Base-by-base conservation (phyloP, 257 asterid genomes). In the Craterostigma plantagineum region DNA sequence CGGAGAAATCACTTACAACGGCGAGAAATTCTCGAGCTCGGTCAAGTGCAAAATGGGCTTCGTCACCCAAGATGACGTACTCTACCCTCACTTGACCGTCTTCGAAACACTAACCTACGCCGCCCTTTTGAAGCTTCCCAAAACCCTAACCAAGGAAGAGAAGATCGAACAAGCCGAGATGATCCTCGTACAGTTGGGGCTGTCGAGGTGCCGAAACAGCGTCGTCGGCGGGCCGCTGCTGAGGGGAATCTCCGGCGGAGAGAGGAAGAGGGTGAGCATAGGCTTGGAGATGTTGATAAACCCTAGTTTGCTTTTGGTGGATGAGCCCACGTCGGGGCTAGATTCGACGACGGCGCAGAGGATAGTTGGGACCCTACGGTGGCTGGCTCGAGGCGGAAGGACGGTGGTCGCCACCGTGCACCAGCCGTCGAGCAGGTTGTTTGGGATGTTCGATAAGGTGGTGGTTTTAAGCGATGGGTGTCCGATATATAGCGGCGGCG, bases 231-330 rank as follows among this genome's bases (percentile, higher is more conserved):
- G 48, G 4, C 44, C 54, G 1, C 11, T 41, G 12, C 16, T 66
- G 51, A 63, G 85, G 39, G 92, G 92, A n/a, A 41, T 78, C 42
- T 78, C 92, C 3, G 92, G 92, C 7, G 92, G 92, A 5, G 91
- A 77, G 56, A 34, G 78, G 17, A 77, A 74, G 57, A 63, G 91
- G 18, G 91, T 77, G 3, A 77, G 81, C 43, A 77, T 77, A 9
- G 91, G 85, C 1, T 81, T 70, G 57, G 91, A 77, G 55, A 66
- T 77, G 85, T 64, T 78, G 16, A 74, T 74, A 34, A 74, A 78
- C 53, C 92, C 86, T 0, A 68, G 85, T 16, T 42, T 78, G 46
- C 43, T 77, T 38, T 70, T 73, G 44, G 78, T 77, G 7, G 91
- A 73, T 16, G 91, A 77, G 11, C 91, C 91, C 5, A 77, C 91